Conservation (phyloP, 495 filamentous ascomycete species). For the Margaritispora aquatica region DNA sequence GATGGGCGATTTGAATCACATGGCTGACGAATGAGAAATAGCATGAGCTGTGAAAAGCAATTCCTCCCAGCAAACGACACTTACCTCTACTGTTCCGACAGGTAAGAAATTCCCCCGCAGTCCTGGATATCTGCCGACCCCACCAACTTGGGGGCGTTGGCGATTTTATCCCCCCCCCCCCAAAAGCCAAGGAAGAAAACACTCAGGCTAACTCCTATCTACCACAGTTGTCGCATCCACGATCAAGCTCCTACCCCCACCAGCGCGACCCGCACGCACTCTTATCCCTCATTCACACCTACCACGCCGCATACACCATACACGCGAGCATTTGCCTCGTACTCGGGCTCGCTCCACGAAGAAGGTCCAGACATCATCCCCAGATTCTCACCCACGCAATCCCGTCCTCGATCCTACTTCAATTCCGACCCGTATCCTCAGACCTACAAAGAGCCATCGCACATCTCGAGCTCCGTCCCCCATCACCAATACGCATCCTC, state of each 20-base stretch:
- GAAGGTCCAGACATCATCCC: slow-evolving; percentile 26
- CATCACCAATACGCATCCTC: not conserved
- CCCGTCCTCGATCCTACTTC: slow-evolving; percentile 25
- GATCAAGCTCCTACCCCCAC: slow-evolving; percentile 18
- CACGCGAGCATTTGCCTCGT: slow-evolving; percentile 7
- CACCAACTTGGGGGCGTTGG: slow-evolving; percentile 3
- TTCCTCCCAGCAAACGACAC: slow-evolving; percentile 19
- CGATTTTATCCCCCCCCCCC: not conserved
- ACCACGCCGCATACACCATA: slow-evolving; percentile 19
- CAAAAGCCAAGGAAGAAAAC: not conserved
- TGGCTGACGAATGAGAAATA: slow-evolving; percentile 20
- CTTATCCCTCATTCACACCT: slow-evolving; percentile 10
- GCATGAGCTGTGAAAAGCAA: slow-evolving; percentile 27
- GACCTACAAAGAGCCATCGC: slow-evolving; percentile 10
- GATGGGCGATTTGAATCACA: too few species aligned
- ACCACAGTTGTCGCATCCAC: slow-evolving; percentile 20
- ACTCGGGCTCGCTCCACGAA: slow-evolving; percentile 3
- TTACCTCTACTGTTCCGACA: slow-evolving; percentile 22
- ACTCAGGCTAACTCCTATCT: slow-evolving; percentile 6
- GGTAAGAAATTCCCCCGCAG: slow-evolving; percentile 11
- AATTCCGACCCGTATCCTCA: slow-evolving; percentile 18
- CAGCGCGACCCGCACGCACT: slow-evolving; percentile 1
- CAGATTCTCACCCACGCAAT: slow-evolving; percentile 23
- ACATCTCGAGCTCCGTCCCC: not conserved
- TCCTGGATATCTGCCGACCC: too few species aligned